Evolutionary conservation across 2,329 filamentous ascomycete genomes (phyloP), one percentile per base, ranked within the genome.

Genomic region (Fonsecaea pedrosoi): DNA sequence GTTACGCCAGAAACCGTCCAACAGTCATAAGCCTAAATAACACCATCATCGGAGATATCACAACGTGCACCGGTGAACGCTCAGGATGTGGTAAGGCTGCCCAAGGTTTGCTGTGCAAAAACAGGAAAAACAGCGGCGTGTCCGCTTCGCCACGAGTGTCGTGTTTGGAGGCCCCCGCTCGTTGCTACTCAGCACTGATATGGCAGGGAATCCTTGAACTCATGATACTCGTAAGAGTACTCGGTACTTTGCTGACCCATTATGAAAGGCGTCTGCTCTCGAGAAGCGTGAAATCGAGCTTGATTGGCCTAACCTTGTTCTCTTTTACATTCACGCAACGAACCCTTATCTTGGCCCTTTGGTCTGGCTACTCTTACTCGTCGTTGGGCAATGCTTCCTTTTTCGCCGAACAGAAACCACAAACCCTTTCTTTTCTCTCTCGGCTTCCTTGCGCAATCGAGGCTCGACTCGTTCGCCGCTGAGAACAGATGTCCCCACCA

Each of bases 301-400:
- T 64, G 30, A 67, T 67, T 64, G 60, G 65, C 32, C 48, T 55
- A 10, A n/a, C 32, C 18, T 30, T 38, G 35, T 34, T 25, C 53
- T 35, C 12, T 30, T 60, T 35, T n/a, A 56, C 30, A 10, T 65
- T 65, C 34, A 5, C 25, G 15, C 15, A 45, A 58, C 61, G 50
- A 64, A 67, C 61, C 50, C 50, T 67, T 45, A 57, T 54, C 65
- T 61, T 67, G 61, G 65, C 54, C n/a, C 34, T 48, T 12, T 42
- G 21, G 32, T 45, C 6, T 32, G 30, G 30, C 30, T 32, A 32
- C 30, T 32, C 30, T 6, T 32, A 32, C 48, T 8, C 21, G 34
- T 45, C 7, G 40, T 13, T 13, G 12, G 12, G 12, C 35, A 42
- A 7, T 30, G 45, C 45, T 48, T n/a, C 2, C 42, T 48, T 48